Base-by-base conservation (phyloP, 2,329 filamentous ascomycete genomes). In the Scytalidium lignicola region DNA sequence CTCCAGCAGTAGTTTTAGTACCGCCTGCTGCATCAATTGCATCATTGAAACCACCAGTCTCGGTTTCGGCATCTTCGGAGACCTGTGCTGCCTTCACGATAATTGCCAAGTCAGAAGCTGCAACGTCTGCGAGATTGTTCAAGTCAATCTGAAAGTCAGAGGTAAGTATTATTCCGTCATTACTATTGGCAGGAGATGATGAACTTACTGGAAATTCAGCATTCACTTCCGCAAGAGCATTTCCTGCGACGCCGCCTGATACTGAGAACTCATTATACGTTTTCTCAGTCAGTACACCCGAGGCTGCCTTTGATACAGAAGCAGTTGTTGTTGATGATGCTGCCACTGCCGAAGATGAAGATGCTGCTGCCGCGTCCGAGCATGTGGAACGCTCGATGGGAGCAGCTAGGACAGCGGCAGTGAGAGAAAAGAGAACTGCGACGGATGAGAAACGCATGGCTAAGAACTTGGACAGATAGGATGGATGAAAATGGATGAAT, bases 31-130 rank as follows among this genome's bases (percentile, higher is more conserved):
- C 71, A 12, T 64, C 68, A 51, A 78, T 74, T 37, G 76, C 72
- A 15, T 74, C 70, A 65, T 82, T 79, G 68, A 80, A 82, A 29
- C 70, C 72, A 8, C 55, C 59, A 0, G 67, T 67, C 8, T 70
- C 66, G 1, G 65, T 70, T 65, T 82, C 79, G n/a, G 78, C 78
- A 20, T 66, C 61, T 61, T 82, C 78, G 48, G 77, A 76, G 0
- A 73, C 72, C 54, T 70, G 67, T 17, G 77, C 78, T 0, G 69
- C 67, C 49, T 73, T 69, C 56, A 50, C 22, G 42, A 82, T 68
- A 60, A 79, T 79, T 28, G 68, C 66, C 3, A 78, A 62, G 55
- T 81, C 78, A 9, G 65, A 61, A 10, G 64, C 60, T 43, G 73
- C 71, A 41, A 81, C 73, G 19, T 62, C 67, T 42, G 68, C 71